phyloP scores from a whole-genome alignment of 2,329 filamentous ascomycete species.

The Aspergillus pseudoviridinutans region DNA sequence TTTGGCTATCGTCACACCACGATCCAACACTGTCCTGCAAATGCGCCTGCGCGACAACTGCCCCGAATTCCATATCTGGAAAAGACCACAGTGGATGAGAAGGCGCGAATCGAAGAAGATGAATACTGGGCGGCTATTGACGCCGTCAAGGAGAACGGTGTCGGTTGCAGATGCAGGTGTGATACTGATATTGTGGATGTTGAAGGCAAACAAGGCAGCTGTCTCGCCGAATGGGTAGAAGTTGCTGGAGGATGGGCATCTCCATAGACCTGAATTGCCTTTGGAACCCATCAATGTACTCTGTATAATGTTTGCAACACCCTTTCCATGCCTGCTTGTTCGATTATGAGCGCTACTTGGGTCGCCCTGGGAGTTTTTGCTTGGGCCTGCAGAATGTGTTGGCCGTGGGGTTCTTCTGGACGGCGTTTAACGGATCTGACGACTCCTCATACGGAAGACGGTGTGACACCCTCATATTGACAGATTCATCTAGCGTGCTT shows the following conservation, averaged over 20 bases:
- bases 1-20: slow-evolving; percentile 98
- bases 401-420: slow-evolving; percentile 31
- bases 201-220: slow-evolving; percentile 95
- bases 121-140: slow-evolving; percentile 93
- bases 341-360: slow-evolving; percentile 31
- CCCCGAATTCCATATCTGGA: slow-evolving; percentile 77
- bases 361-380: slow-evolving; percentile 29
- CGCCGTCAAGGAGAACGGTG: slow-evolving; percentile 85
- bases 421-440: slow-evolving; percentile 38
- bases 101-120: slow-evolving; percentile 84
- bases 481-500: slow-evolving; percentile 37
- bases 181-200: slow-evolving; percentile 97
- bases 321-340: slow-evolving; percentile 29
- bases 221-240: slow-evolving; percentile 93
- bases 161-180: slow-evolving; percentile 93
- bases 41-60: slow-evolving; percentile 84
- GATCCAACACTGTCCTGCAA: slow-evolving; percentile 96
- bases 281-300: slow-evolving; percentile 16
- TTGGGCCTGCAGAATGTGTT: slow-evolving; percentile 31
- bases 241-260: slow-evolving; percentile 89
- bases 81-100: slow-evolving; percentile 73
- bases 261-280: slow-evolving; percentile 37
- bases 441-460: slow-evolving; percentile 31
- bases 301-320: slow-evolving; percentile 28
- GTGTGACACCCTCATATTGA: slow-evolving; percentile 33